Percentiles rank a stretch among this genome's conserved stretches.
Evolutionary conservation across 192 early-diverging fungal species (phyloP).

Genomic region (Coemansia sp.): DNA sequence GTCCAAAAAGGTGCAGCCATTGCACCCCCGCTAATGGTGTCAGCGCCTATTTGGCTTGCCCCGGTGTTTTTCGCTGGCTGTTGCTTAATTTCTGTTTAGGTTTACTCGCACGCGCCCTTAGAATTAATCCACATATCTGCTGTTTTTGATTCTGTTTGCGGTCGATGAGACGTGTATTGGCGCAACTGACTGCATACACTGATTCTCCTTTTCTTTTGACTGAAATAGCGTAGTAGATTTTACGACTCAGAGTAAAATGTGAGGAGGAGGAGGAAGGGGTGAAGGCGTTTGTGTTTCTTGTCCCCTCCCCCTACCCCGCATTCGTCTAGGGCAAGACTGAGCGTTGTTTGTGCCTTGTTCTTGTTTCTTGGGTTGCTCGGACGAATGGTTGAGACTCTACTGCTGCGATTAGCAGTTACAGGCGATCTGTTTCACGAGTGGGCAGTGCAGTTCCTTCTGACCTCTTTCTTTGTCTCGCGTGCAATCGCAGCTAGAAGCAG

Average conservation of each 20-base stretch:
- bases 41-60: no score
- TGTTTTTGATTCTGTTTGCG: neutral
- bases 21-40: no score
- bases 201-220: slow-evolving; percentile 22
- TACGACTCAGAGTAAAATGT: slow-evolving; percentile 24
- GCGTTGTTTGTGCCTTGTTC: neutral
- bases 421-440: neutral
- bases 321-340: neutral
- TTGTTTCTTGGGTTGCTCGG: neutral
- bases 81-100: no score
- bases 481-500: no score
- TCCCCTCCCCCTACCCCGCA: slow-evolving; percentile 1
- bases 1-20: no score
- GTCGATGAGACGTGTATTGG: neutral
- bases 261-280: no score
- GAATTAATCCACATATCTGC: neutral
- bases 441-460: neutral
- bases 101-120: neutral
- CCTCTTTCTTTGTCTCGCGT: neutral
- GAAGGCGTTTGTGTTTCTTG: neutral
- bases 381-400: neutral
- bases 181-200: neutral
- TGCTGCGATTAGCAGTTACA: neutral
- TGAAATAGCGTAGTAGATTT: slow-evolving; percentile 26
- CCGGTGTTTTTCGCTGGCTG: no score